Evolutionary conservation across 2,329 filamentous ascomycete genomes (phyloP).

Genomic region (Colletotrichum magnum): DNA sequence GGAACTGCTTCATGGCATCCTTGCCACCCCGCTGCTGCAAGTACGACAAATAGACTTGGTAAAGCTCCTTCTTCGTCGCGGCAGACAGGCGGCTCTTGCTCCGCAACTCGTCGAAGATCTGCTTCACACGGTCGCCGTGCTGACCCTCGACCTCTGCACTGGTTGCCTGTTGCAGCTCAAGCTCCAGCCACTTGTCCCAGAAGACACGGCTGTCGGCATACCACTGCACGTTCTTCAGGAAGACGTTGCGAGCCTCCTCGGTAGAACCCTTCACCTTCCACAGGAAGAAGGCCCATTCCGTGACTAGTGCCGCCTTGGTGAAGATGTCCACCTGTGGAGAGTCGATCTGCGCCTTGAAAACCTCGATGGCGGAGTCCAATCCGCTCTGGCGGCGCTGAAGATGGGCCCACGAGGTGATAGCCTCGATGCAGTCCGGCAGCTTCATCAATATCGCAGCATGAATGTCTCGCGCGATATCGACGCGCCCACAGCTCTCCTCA

Average conservation of each 20-base stretch:
- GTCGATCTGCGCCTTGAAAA: slow-evolving; percentile 87
- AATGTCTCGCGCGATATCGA: slow-evolving; percentile 86
- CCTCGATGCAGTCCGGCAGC: slow-evolving; percentile 87
- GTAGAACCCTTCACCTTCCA: slow-evolving; percentile 89
- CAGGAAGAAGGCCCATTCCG: slow-evolving; percentile 87
- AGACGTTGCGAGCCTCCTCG: slow-evolving; percentile 87
- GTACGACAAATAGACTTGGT: slow-evolving; percentile 84
- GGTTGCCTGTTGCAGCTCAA: slow-evolving; percentile 88
- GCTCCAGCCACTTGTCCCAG: slow-evolving; percentile 90
- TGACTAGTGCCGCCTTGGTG: slow-evolving; percentile 88
- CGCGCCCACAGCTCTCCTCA: slow-evolving; percentile 85
- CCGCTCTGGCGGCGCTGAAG: slow-evolving; percentile 86
- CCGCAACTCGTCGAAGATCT: slow-evolving; percentile 82
- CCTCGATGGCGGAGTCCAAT: slow-evolving; percentile 85
- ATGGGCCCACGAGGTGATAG: slow-evolving; percentile 89
- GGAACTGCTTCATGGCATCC: slow-evolving; percentile 87
- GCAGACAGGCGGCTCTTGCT: slow-evolving; percentile 79
- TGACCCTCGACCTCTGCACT: slow-evolving; percentile 73
- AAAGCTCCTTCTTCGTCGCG: slow-evolving; percentile 80
- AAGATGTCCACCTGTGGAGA: slow-evolving; percentile 79
- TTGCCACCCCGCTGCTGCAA: slow-evolving; percentile 86
- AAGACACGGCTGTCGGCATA: slow-evolving; percentile 90
- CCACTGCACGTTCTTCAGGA: slow-evolving; percentile 84
- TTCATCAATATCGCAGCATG: slow-evolving; percentile 83
- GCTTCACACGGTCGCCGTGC: slow-evolving; percentile 82